Evolutionary conservation across 257 asterid genomes (phyloP).

Genomic region (Gentiana dahurica): DNA sequence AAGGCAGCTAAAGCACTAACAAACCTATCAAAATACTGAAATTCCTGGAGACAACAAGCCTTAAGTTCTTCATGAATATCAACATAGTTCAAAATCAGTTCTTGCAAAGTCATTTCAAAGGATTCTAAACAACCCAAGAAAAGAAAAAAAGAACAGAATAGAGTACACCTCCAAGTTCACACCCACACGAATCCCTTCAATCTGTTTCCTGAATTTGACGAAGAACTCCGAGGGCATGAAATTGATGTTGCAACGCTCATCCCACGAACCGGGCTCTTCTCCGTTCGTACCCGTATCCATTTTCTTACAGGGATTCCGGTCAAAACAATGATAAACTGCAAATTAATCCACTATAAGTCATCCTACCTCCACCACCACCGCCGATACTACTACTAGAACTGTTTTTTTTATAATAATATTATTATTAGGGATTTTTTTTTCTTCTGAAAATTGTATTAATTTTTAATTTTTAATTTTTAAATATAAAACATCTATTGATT

Average conservation of each 20-base stretch:
- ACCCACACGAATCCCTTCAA: constrained; percentile 73
- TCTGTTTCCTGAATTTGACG: constrained; percentile 69
- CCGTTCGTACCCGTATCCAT: constrained; percentile 58
- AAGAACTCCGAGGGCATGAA: constrained; percentile 83
- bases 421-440: too few relatives aligned
- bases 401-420: too few relatives aligned
- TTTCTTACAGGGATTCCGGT: constrained; percentile 3
- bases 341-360: neutral
- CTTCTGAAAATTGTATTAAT: too few relatives aligned
- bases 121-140: neutral
- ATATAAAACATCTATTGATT: too few relatives aligned
- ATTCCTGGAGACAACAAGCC: neutral
- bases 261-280: constrained; percentile 72
- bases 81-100: neutral
- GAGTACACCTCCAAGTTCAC: constrained; percentile 69
- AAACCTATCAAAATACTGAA: neutral
- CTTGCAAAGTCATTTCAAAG: too few relatives aligned
- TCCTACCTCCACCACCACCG: neutral
- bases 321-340: neutral
- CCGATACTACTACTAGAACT: too few relatives aligned
- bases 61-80: neutral
- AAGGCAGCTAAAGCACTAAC: neutral
- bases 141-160: neutral
- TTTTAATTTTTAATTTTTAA: too few relatives aligned
- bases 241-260: constrained; percentile 77